phyloP scores from a whole-genome alignment of 78 protist genomes.

The Dictyostelium discoideum region dicty_2.7 NC_007088.5:3635501-3636000 shows the following conservation, averaged over 20 bases:
- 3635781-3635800: background rate
- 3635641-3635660: background rate
- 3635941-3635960: too few species aligned
- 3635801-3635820: background rate
- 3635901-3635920: constrained; percentile 98
- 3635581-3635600: background rate
- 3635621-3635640: background rate
- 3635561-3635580: background rate
- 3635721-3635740: background rate
- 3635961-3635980: too few species aligned
- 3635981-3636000: constrained; percentile 75
- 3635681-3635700: background rate
- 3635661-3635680: background rate
- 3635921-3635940: too few species aligned
- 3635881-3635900: constrained; percentile 98
- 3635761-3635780: background rate
- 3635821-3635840: constrained; percentile 96
- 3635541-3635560: background rate
- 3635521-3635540: background rate
- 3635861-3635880: constrained; percentile 99
- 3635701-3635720: background rate
- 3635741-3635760: background rate
- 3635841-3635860: constrained; percentile 97
- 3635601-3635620: background rate
- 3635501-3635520: too few species aligned